phyloP scores from a whole-genome alignment of 768 basidiomycete genomes.

The Tephrocybe sp. region DNA sequence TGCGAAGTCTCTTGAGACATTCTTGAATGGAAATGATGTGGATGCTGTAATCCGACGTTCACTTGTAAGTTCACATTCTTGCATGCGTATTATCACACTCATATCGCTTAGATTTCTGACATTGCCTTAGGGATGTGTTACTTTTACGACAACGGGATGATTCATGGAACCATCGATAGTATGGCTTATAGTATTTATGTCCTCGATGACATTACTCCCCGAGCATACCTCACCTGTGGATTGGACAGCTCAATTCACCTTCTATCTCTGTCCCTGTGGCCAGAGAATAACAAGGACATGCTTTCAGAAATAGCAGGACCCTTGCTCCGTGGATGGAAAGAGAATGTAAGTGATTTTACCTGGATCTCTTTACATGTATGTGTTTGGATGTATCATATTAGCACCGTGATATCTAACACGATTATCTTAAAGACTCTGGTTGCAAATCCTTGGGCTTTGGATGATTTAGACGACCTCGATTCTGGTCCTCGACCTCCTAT shows the following conservation, averaged over 20 bases:
- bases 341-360: no score
- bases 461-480: no score
- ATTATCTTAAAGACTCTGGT: no score
- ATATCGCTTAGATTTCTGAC: not conserved
- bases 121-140: not conserved
- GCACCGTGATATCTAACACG: no score
- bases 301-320: not conserved
- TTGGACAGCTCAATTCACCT: not conserved
- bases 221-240: not conserved
- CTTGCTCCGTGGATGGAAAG: no score
- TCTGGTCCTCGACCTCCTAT: no score
- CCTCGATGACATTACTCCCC: not conserved
- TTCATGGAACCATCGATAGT: not conserved
- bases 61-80: not conserved
- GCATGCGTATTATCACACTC: not conserved
- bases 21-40: not conserved
- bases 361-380: no score
- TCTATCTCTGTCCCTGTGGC: not conserved
- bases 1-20: not conserved
- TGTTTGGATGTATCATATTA: no score
- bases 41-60: not conserved
- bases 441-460: no score
- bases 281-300: not conserved
- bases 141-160: not conserved
- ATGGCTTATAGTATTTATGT: not conserved